Conservation (phyloP, 805 yeast species). For the Monosporozyma solicola region DNA sequence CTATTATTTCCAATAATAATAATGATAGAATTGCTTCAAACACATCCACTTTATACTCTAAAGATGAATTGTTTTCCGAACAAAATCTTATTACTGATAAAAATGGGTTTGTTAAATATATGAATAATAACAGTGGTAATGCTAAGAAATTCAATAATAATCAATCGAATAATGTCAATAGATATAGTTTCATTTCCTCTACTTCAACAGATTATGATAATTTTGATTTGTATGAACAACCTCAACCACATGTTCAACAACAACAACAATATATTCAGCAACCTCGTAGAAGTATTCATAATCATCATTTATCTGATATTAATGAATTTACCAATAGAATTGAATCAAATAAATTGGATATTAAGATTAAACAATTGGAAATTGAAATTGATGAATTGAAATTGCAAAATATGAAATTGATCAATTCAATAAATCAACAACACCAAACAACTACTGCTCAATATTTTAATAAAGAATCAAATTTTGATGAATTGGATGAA, state of each 20-base stretch:
- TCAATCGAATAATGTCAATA: constrained; percentile 12
- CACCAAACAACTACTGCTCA: constrained; percentile 4
- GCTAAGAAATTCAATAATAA: constrained; percentile 5
- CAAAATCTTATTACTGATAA: constrained; percentile 3
- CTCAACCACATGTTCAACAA: neutral
- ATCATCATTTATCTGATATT: neutral
- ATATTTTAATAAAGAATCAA: constrained; percentile 21
- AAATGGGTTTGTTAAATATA: constrained; percentile 7
- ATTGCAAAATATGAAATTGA: constrained; percentile 27
- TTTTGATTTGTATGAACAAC: constrained; percentile 3
- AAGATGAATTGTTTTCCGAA: neutral
- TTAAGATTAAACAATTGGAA: constrained; percentile 28
- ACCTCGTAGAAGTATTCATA: neutral
- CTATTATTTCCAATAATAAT: neutral
- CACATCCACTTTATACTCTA: constrained; percentile 6
- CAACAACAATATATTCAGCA: neutral
- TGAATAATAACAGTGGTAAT: neutral
- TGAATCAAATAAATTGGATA: constrained; percentile 12
- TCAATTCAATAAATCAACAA: constrained; percentile 18
- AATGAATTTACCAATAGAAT: constrained; percentile 1
- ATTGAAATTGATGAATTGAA: constrained; percentile 27
- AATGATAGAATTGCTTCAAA: constrained; percentile 5
- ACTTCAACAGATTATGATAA: constrained; percentile 25
- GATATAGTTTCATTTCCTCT: constrained; percentile 28
- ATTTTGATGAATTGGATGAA: constrained; percentile 2